These are phyloP conservation scores for Rhodomyrtus psidioides DNA, from an alignment of 441 rosid genomes.

Conservation along the genomic window DNA sequence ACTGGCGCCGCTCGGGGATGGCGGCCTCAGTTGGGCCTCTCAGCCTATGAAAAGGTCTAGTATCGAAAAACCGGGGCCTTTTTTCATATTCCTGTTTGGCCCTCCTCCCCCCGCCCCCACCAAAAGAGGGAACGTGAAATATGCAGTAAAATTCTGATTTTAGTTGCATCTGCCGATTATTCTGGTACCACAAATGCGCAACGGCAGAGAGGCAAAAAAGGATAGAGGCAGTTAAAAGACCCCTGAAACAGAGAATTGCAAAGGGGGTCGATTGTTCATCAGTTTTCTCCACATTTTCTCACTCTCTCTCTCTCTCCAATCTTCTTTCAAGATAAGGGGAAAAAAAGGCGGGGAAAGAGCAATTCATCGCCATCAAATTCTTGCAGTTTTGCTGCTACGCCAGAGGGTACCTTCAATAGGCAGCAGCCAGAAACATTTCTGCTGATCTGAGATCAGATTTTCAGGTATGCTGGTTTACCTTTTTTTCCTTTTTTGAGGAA, in stretches of 20 bases:
- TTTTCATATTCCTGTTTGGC: background rate
- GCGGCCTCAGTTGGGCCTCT: background rate
- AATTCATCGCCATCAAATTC: background rate
- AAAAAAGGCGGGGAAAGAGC: background rate
- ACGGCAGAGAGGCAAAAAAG: background rate
- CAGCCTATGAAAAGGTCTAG: background rate
- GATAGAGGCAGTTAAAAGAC: background rate
- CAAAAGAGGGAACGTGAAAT: background rate
- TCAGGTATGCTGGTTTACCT: background rate
- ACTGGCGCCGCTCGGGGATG: background rate
- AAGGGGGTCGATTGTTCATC: background rate
- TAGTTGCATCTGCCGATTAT: background rate
- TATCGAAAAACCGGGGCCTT: background rate
- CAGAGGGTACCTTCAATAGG: background rate
- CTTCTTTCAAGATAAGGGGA: background rate
- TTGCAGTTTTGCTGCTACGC: background rate
- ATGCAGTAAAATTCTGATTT: background rate
- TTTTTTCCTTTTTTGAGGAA: background rate
- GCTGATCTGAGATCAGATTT: background rate
- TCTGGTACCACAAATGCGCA: background rate
- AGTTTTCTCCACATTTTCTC: background rate
- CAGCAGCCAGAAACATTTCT: background rate
- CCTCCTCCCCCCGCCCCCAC: too few relatives aligned
- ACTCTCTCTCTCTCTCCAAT: background rate
- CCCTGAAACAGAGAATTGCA: background rate